These are phyloP conservation scores for Hemileccinum impolitum DNA, from an alignment of 768 basidiomycete genomes.

Conservation along the genomic window DNA sequence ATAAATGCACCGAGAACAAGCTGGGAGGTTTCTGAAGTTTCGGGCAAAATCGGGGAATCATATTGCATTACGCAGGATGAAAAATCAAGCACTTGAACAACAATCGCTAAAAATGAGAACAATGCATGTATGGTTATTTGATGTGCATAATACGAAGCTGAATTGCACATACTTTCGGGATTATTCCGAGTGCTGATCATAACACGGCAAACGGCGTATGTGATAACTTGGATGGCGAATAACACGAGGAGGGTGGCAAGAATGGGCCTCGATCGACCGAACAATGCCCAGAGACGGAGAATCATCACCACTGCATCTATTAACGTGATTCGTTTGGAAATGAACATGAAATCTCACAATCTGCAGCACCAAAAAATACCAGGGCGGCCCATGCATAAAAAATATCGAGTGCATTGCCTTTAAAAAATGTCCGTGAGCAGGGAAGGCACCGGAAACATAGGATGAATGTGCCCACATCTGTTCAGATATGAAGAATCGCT, in stretches of 20 bases:
- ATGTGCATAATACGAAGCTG: neutral
- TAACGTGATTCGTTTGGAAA: neutral
- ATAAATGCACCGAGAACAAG: no score
- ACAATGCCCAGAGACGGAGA: neutral
- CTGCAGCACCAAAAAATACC: neutral
- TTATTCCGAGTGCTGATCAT: neutral
- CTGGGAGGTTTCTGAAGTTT: no score
- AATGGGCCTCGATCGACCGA: neutral
- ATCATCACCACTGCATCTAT: neutral
- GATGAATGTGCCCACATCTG: neutral
- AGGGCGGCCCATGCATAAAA: neutral
- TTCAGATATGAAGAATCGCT: neutral
- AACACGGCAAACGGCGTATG: neutral
- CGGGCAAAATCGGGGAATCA: no score
- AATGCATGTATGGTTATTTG: no score
- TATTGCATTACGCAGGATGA: no score
- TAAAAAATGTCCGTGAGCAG: neutral
- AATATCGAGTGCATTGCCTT: neutral
- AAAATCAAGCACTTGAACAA: no score
- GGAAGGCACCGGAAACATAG: neutral
- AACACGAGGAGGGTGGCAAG: neutral
- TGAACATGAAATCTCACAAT: conserved; percentile 1
- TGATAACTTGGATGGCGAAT: neutral
- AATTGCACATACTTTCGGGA: neutral
- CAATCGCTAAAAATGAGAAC: no score